These are phyloP conservation scores for Tausonia pullulans DNA, from an alignment of 1,284 basidiomycete genomes.

Conservation along the genomic window DNA sequence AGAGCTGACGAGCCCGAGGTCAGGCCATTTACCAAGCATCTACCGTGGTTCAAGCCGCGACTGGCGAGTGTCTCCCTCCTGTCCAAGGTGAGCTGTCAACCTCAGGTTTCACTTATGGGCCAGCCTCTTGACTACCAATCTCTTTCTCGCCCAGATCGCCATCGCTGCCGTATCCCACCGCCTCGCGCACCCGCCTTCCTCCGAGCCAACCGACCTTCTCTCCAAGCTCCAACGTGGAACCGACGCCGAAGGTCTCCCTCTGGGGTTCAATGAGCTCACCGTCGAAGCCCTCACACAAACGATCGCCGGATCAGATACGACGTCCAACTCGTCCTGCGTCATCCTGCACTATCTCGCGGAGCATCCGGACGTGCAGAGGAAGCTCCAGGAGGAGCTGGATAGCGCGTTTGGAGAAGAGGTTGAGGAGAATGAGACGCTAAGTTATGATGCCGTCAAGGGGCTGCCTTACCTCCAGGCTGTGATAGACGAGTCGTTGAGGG, in stretches of 20 bases:
- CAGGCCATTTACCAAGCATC: conserved; percentile 49
- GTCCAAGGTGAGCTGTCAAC: conserved; percentile 40
- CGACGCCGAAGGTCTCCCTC: conserved; percentile 64
- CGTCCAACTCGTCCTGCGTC: conserved; percentile 74
- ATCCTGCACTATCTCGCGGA: conserved; percentile 70
- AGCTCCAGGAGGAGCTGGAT: conserved; percentile 70
- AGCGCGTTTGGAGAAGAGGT: conserved; percentile 44
- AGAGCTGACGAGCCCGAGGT: neutral
- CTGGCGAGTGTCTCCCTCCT: conserved; percentile 57
- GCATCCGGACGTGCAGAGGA: conserved; percentile 53
- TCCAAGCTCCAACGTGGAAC: conserved; percentile 64
- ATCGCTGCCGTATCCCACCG: conserved; percentile 69
- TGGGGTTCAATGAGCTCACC: conserved; percentile 69
- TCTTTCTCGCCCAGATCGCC: conserved; percentile 43
- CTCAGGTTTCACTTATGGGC: conserved; percentile 2
- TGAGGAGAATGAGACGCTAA: no score
- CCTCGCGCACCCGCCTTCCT: conserved; percentile 43
- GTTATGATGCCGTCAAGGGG: conserved; percentile 42
- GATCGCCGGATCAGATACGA: conserved; percentile 67
- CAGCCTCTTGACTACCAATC: no score
- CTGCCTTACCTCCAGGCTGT: conserved; percentile 67
- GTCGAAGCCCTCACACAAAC: conserved; percentile 77
- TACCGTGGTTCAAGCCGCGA: conserved; percentile 68
- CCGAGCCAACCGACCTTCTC: conserved; percentile 58
- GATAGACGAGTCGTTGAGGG: conserved; percentile 67